These are phyloP conservation scores for Ambrosiella beaveri DNA, from an alignment of 2,329 filamentous ascomycete genomes.

Conservation along the genomic window DNA sequence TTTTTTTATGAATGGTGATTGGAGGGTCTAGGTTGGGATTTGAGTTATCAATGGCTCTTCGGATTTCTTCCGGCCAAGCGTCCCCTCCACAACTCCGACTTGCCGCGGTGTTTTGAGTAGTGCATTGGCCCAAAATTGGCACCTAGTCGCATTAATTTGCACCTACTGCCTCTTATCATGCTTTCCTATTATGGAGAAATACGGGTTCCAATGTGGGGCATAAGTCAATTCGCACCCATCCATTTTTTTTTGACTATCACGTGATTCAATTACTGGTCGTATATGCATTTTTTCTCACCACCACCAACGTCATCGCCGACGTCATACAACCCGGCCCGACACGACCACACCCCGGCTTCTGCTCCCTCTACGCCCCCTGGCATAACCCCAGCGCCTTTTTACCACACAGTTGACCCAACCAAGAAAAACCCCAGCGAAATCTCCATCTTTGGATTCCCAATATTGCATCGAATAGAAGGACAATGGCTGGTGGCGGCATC, in stretches of 20 bases:
- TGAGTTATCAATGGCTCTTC: not conserved
- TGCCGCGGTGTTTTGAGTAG: not conserved
- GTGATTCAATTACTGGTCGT: not conserved
- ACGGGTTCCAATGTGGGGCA: not conserved
- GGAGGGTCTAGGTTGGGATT: not conserved
- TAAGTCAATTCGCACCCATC: not conserved
- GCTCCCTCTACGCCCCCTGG: not conserved
- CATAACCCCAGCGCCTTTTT: not conserved
- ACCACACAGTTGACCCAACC: not conserved
- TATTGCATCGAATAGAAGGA: not conserved
- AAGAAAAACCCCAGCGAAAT: too few species aligned
- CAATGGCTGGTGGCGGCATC: slow-evolving; percentile 70
- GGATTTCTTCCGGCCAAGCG: not conserved
- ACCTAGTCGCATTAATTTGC: not conserved
- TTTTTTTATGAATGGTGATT: not conserved
- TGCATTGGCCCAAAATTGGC: not conserved
- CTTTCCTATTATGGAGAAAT: not conserved
- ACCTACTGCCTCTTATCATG: not conserved
- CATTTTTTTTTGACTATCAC: not conserved
- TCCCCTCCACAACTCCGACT: not conserved
- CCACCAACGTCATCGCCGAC: not conserved
- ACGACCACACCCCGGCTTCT: not conserved
- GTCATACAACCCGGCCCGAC: not conserved
- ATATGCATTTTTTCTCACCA: not conserved
- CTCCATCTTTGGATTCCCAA: too few species aligned